Percentiles rank a stretch among this genome's conserved stretches.
These are phyloP conservation scores for Yueomyces sp. DNA, from an alignment of 805 yeast species.

Conservation along the genomic window DNA sequence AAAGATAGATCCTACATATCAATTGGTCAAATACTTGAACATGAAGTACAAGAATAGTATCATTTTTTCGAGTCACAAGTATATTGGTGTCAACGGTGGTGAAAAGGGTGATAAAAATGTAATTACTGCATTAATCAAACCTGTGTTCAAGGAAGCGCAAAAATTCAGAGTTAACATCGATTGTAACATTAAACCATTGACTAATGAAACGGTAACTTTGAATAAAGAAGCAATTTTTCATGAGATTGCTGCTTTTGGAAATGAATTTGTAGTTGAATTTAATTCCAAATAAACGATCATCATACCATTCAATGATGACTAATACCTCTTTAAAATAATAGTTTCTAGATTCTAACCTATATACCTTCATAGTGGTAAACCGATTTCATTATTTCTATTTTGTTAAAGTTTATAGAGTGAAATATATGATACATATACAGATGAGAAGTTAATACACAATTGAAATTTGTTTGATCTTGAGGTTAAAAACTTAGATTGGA, in stretches of 20 bases:
- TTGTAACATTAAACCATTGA: slow-evolving; percentile 53
- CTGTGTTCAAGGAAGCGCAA: slow-evolving; percentile 41
- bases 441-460: no score
- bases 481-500: slow-evolving; percentile 32
- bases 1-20: slow-evolving; percentile 48
- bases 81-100: slow-evolving; percentile 39
- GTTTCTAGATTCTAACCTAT: no score
- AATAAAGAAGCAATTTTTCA: slow-evolving; percentile 61
- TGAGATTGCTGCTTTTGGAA: slow-evolving; percentile 60
- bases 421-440: no score
- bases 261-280: slow-evolving; percentile 42
- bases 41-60: slow-evolving; percentile 52
- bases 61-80: slow-evolving; percentile 52
- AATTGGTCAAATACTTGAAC: slow-evolving; percentile 46
- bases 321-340: no score
- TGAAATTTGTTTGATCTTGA: no score
- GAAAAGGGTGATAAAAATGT: slow-evolving; percentile 43
- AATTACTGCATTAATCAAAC: slow-evolving; percentile 73
- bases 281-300: slow-evolving; percentile 13
- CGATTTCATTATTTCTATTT: no score
- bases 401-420: no score
- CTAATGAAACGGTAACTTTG: slow-evolving; percentile 38
- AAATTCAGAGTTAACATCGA: slow-evolving; percentile 75
- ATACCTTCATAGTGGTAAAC: no score
- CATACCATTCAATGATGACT: no score